Evolutionary conservation across 2,329 filamentous ascomycete species (phyloP).

Genomic region (Colletotrichum sp.): DNA sequence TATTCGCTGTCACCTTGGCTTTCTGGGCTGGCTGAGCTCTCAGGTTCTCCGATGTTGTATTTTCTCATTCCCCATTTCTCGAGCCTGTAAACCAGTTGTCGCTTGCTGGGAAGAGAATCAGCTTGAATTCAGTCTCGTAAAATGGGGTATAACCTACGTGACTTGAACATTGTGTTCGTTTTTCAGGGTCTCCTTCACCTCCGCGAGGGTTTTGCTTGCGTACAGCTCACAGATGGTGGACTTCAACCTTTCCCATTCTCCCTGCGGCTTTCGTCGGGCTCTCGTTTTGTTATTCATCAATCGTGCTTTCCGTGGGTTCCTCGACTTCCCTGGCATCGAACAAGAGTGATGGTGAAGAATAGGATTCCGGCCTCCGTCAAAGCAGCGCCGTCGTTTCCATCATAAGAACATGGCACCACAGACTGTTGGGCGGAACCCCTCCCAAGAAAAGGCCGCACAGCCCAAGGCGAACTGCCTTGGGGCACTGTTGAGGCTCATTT

Average conservation of each 20-base stretch:
- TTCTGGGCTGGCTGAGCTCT: neutral
- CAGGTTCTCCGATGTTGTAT: constrained; percentile 23
- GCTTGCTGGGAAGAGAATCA: constrained; percentile 25
- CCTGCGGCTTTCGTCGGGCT: neutral
- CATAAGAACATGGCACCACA: too few species aligned
- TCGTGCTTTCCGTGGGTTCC: neutral
- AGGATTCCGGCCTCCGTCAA: too few species aligned
- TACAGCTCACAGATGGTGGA: neutral
- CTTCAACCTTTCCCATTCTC: neutral
- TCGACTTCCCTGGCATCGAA: neutral
- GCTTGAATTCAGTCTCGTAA: neutral
- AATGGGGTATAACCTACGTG: neutral
- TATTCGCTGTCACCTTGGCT: neutral
- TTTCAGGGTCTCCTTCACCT: neutral
- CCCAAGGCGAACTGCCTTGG: neutral
- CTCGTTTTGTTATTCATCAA: neutral
- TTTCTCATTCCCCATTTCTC: constrained; percentile 31
- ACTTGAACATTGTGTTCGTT: neutral
- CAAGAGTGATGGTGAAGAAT: too few species aligned
- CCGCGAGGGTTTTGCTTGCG: neutral
- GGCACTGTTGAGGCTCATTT: neutral
- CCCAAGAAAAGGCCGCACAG: neutral
- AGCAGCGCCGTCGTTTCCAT: too few species aligned
- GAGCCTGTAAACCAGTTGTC: constrained; percentile 34
- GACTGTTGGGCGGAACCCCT: neutral